Conservation (phyloP, 169 alveolate genomes). For the Plasmodium adleri region DNA sequence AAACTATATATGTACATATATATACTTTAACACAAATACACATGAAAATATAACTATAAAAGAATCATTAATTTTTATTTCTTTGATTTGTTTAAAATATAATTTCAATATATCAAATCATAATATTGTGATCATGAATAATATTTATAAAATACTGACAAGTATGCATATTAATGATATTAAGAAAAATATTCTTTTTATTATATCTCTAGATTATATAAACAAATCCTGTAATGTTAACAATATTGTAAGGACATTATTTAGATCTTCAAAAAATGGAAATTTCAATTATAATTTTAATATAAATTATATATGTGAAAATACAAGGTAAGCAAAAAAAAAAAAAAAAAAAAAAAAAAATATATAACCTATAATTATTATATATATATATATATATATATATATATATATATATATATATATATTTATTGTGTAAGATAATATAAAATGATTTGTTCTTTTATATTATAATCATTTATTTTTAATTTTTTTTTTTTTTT, state of each 20-base stretch:
- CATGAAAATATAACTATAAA: neutral
- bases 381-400: too few relatives aligned
- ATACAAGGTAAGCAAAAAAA: neutral
- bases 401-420: too few relatives aligned
- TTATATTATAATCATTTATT: neutral
- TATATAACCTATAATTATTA: neutral
- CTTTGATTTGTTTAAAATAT: conserved; percentile 1
- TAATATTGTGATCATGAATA: neutral
- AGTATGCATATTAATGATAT: neutral
- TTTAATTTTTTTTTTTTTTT: neutral
- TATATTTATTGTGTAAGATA: neutral
- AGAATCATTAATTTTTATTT: conserved; percentile 11
- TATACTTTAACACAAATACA: neutral
- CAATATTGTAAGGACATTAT: neutral
- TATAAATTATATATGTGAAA: neutral
- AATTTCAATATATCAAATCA: neutral
- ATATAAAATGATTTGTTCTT: neutral
- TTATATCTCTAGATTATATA: conserved; percentile 16
- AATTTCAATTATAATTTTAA: neutral
- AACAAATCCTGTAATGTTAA: neutral
- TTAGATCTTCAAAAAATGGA: conserved; percentile 1
- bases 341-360: neutral
- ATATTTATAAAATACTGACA: conserved; percentile 7
- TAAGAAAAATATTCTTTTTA: conserved; percentile 1
- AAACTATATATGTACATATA: conserved; percentile 38